Base-by-base conservation (phyloP, 495 filamentous ascomycete species). In the Cudoniella acicularis region DNA sequence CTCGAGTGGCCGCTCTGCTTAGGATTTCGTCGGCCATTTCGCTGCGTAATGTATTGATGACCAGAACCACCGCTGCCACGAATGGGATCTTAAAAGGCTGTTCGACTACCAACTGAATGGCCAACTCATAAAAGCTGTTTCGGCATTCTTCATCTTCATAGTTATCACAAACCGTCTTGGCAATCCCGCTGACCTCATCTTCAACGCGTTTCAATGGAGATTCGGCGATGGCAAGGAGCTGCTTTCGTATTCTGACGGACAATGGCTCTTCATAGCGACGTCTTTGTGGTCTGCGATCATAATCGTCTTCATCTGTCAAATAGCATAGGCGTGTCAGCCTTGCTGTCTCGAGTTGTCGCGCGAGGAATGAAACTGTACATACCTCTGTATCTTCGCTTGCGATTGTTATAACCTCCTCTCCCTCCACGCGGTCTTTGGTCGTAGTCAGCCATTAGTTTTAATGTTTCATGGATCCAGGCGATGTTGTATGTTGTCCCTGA, bases 51-150 rank as follows among this genome's bases (percentile, higher is more conserved):
- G 79, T 77, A 73, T 97, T 94, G 57, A 83, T 77, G 46, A 89
- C 81, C 49, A 96, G 77, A 24, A 92, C 78, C 2, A 92, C 84
- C 22, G 87, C 88, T 24, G 91, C 92, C 52, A 94, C 79, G 69
- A 96, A 97, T 1, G 94, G 95, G 52, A 91, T 93, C 75, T 97
- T 97, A 72, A 99, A 86, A 0, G 95, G 93, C 72, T 99, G 94
- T 73, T 99, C 94, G 20, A 92, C 65, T 43, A 87, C 77, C 56
- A 98, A 78, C 68, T 91, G 88, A 49, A 93, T 72, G 20, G 85
- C 72, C 25, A 93, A 77, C 55, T 87, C 83, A 53, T 88, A 73
- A 64, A 93, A 92, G 47, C 81, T 83, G 43, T 75, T 77, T 50
- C 81, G 79, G 21, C 95, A 70, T 47, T 88, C 84, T 60, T 86